Evolutionary conservation across 2,329 filamentous ascomycete genomes (phyloP).

Genomic region (Cladosporium sp.): DNA sequence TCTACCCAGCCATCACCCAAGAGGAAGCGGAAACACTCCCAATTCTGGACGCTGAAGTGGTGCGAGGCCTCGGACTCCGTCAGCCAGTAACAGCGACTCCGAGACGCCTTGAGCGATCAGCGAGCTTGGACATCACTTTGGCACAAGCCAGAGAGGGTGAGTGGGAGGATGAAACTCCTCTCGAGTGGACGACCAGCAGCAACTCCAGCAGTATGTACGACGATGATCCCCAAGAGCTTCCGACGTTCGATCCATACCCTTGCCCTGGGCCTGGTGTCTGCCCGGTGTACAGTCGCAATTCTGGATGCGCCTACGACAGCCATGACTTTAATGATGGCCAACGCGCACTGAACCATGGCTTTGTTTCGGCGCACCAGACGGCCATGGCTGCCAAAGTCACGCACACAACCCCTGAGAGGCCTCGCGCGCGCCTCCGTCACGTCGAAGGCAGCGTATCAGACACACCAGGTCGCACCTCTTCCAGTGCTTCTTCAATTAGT

Average conservation of each 20-base stretch:
- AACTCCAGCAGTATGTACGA: slow-evolving; percentile 27
- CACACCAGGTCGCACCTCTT: slow-evolving; percentile 33
- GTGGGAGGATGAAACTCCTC: slow-evolving; percentile 28
- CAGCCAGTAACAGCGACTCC: slow-evolving; percentile 15
- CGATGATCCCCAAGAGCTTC: slow-evolving; percentile 22
- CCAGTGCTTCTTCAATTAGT: slow-evolving; percentile 37
- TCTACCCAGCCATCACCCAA: slow-evolving; percentile 38
- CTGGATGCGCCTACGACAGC: slow-evolving; percentile 35
- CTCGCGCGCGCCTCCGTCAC: slow-evolving; percentile 24
- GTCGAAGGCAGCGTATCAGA: slow-evolving; percentile 25
- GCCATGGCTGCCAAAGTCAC: not conserved
- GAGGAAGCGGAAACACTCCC: slow-evolving; percentile 39
- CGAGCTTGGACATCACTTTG: slow-evolving; percentile 36
- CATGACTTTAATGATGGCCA: slow-evolving; percentile 35
- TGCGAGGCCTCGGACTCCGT: slow-evolving; percentile 40
- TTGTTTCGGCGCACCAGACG: slow-evolving; percentile 1
- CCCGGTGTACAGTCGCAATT: slow-evolving; percentile 31
- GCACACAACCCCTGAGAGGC: slow-evolving; percentile 9
- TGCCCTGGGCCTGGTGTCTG: slow-evolving; percentile 34
- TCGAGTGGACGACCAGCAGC: slow-evolving; percentile 32
- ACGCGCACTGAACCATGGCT: slow-evolving; percentile 34
- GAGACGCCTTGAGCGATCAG: slow-evolving; percentile 10
- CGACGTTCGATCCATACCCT: slow-evolving; percentile 28
- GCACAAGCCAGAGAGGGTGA: slow-evolving; percentile 24
- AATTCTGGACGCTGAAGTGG: slow-evolving; percentile 39